A percentile compares a stretch with the other conserved stretches of the same genome.
Evolutionary conservation across 2,329 filamentous ascomycete species (phyloP).

Genomic region (Dryadomyces sulphureus): DNA sequence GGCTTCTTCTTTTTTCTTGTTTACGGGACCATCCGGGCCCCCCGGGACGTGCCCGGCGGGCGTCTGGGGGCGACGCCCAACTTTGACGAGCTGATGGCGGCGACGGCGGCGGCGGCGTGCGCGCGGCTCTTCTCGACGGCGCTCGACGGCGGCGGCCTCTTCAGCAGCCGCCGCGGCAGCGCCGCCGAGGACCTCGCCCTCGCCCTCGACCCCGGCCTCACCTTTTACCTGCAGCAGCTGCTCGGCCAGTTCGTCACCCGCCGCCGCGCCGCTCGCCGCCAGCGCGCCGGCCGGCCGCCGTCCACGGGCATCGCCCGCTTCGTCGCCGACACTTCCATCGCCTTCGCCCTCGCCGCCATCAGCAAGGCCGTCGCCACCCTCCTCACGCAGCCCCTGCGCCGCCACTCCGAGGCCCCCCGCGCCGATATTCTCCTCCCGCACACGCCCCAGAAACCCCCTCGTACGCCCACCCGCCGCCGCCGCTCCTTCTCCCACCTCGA

Average conservation of each 20-base stretch:
- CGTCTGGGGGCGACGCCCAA: conserved; percentile 10
- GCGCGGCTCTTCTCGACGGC: conserved; percentile 20
- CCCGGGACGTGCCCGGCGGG: conserved; percentile 8
- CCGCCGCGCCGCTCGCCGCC: not conserved
- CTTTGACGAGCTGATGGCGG: conserved; percentile 19
- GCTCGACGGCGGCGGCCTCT: conserved; percentile 43
- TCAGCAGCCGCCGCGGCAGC: conserved; percentile 70
- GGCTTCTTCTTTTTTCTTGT: conserved; percentile 79
- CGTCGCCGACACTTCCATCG: conserved; percentile 15
- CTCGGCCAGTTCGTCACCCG: conserved; percentile 12
- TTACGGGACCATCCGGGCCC: conserved; percentile 39
- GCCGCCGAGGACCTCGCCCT: conserved; percentile 65
- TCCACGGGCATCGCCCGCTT: conserved; percentile 16
- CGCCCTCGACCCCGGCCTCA: conserved; percentile 74
- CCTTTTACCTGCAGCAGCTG: conserved; percentile 67
- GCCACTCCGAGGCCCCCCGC: too few species aligned
- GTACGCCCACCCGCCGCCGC: not conserved
- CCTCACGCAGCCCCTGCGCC: conserved; percentile 70
- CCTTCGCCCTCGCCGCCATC: conserved; percentile 48
- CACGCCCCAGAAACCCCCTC: too few species aligned
- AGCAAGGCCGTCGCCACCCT: conserved; percentile 67
- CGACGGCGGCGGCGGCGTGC: conserved; percentile 30
- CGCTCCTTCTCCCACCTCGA: not conserved
- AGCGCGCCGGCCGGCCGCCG: conserved; percentile 16
- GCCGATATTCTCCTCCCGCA: too few species aligned